Evolutionary conservation across 306 rosid species (phyloP).

Genomic region (Trifolium pratense): DNA sequence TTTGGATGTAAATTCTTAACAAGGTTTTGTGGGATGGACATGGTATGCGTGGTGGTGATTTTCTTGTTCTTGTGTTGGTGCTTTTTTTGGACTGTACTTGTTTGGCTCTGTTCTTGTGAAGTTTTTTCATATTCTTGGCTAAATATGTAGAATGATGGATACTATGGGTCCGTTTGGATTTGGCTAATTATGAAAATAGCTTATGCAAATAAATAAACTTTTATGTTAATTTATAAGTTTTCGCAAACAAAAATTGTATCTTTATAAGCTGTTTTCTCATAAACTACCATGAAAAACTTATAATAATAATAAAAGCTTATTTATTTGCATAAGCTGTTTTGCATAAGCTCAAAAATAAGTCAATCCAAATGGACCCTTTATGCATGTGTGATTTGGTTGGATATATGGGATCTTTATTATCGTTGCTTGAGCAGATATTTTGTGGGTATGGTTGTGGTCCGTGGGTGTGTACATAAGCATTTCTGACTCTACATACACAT

Average conservation of each 20-base stretch:
- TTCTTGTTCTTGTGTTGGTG: conserved; percentile 28
- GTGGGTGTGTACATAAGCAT: neutral
- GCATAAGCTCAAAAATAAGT: too few species aligned
- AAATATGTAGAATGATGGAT: conserved; percentile 16
- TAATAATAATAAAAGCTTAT: too few species aligned
- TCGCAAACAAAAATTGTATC: too few species aligned
- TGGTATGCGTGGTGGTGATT: neutral
- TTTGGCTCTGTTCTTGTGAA: neutral
- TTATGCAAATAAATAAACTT: too few species aligned
- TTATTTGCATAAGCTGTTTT: too few species aligned
- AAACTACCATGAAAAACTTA: too few species aligned
- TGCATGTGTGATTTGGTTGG: conserved; percentile 30
- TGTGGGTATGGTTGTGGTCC: neutral
- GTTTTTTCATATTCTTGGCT: conserved; percentile 18
- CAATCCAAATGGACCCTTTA: neutral
- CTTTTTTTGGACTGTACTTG: conserved; percentile 3
- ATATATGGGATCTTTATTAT: neutral
- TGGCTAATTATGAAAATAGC: too few species aligned
- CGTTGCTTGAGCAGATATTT: neutral
- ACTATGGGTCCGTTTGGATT: neutral
- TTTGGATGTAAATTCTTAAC: neutral
- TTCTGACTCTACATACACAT: neutral
- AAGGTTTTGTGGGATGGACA: conserved; percentile 3
- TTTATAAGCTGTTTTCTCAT: too few species aligned
- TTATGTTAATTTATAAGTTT: too few species aligned